Evolutionary conservation across 2,329 filamentous ascomycete species (phyloP).

Genomic region (Rutstroemia sp.): DNA sequence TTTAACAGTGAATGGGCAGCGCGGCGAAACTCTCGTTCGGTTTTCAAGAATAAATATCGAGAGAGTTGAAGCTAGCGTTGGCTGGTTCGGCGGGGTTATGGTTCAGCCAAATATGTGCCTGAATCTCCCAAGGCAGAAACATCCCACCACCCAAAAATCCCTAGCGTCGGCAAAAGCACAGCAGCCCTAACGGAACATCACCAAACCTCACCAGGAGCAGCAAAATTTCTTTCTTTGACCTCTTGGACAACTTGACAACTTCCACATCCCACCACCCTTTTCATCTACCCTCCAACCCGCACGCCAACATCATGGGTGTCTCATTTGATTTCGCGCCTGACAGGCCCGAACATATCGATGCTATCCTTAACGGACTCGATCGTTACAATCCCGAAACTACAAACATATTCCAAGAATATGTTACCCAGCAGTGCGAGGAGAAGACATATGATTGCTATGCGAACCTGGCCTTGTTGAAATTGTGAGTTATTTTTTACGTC

Average conservation of each 20-base stretch:
- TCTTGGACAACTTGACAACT: constrained; percentile 5
- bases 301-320: constrained; percentile 24
- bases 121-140: not conserved
- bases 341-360: constrained; percentile 83
- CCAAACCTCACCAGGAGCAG: constrained; percentile 1
- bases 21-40: too few species aligned
- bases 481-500: constrained; percentile 57
- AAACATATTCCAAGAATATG: constrained; percentile 86
- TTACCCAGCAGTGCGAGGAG: constrained; percentile 89
- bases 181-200: constrained; percentile 8
- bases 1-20: not conserved
- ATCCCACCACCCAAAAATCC: not conserved
- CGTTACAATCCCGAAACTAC: constrained; percentile 98
- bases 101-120: not conserved
- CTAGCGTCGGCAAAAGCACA: constrained; percentile 11
- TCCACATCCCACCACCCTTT: not conserved
- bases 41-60: too few species aligned
- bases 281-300: not conserved
- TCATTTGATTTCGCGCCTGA: constrained; percentile 83
- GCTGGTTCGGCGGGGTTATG: too few species aligned
- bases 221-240: constrained; percentile 5
- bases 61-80: too few species aligned
- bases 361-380: constrained; percentile 94
- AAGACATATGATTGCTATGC: constrained; percentile 94
- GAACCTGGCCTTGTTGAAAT: constrained; percentile 90